Evolutionary conservation across 78 protist genomes (phyloP), one percentile per base, ranked within the genome.

Genomic region (Dictyostelium intermedium): DNA sequence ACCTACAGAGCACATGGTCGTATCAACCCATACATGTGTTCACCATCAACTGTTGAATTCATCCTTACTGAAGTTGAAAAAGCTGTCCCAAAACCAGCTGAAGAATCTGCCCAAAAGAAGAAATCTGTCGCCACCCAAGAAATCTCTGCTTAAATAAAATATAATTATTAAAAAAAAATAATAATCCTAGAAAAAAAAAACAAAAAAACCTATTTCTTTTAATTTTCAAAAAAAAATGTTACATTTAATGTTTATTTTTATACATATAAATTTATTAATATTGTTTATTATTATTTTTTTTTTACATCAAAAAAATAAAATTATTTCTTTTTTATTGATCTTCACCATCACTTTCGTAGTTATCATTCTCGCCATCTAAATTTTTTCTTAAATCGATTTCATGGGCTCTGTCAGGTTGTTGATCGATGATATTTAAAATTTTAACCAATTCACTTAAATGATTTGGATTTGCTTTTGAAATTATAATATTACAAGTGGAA

Each of bases 1-100:
- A 98, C 99, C 45, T 99, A 97, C 98, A 96, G 99, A 78, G 99
- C 99, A 60, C 99, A 99, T 96, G 99, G 99, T 86, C 95, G 99
- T 37, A 98, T 99, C 93, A 98, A 97, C 87, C 98, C 99, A 80
- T 98, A 92, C 98, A 85, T 95, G 98, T 82, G 96, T 87, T 27
- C 81, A 63, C 99, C 99, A 73, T 99, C 98, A 96, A 98, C 98
- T 84, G 61, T 98, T 50, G 99, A 99, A 95, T 39, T 99, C 60
- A 82, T 96, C 92, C 74, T 93, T 39, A 25, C 91, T 41, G 97
- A 95, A 93, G 32, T 50, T 47, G 95, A 61, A 60, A 89, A 79
- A 41, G 43, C 61, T 61, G 97, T 97, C 27, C 93, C 96, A 89
- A 53, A 66, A 70, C 87, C 98, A 45, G 39, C 63, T n/a, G 91